phyloP scores from a whole-genome alignment of 306 rosid genomes.

The Luffa acutangula region DNA sequence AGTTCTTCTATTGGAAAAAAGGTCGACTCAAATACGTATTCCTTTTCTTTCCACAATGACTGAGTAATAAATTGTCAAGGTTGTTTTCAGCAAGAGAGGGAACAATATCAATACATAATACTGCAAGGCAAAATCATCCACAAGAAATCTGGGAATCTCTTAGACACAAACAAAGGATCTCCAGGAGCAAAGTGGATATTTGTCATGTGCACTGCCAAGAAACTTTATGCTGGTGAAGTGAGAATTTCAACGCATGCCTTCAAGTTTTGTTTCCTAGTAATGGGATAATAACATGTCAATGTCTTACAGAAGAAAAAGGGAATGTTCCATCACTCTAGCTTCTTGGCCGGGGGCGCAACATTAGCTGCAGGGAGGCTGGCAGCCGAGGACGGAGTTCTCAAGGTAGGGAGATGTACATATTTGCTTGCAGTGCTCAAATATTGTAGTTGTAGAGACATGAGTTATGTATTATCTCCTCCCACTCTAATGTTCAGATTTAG shows the following conservation, averaged over 20 bases:
- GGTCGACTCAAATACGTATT: not conserved
- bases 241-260: constrained; percentile 17
- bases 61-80: not conserved
- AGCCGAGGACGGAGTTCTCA: constrained; percentile 53
- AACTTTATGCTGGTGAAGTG: constrained; percentile 82
- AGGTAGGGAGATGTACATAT: constrained; percentile 27
- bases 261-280: not conserved
- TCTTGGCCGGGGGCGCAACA: constrained; percentile 89
- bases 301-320: constrained; percentile 74
- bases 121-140: constrained; percentile 47
- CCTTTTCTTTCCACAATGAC: not conserved
- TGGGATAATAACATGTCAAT: constrained; percentile 8
- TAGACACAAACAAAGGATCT: constrained; percentile 37
- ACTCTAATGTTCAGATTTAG: not conserved
- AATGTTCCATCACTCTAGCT: constrained; percentile 74
- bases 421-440: not conserved
- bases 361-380: constrained; percentile 85
- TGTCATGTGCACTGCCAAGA: constrained; percentile 83
- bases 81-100: constrained; percentile 63
- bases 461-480: not conserved
- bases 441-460: not conserved
- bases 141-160: constrained; percentile 48
- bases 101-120: constrained; percentile 45
- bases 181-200: constrained; percentile 69
- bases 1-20: not conserved